These are phyloP conservation scores for Trichophyton rubrum DNA, from an alignment of 2,329 filamentous ascomycete species.

Conservation along the genomic window DNA sequence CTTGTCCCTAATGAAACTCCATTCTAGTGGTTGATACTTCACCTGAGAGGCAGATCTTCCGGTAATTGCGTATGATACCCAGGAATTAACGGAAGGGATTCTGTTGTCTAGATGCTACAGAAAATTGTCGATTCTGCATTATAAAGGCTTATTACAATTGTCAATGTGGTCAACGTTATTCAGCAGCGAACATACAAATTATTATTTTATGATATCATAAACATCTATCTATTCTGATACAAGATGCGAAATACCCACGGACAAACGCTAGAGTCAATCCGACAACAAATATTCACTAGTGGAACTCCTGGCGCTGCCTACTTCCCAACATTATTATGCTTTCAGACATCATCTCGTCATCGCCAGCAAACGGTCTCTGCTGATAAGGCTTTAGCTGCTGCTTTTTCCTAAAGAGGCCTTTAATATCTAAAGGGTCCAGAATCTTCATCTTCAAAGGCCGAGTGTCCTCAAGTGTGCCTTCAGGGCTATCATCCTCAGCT, in stretches of 20 bases:
- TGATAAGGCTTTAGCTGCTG: background rate
- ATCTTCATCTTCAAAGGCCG: constrained; percentile 7
- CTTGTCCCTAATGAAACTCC: background rate
- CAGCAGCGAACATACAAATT: background rate
- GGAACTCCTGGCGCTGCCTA: background rate
- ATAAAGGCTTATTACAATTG: too few species aligned
- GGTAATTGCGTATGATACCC: too few species aligned
- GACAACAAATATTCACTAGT: background rate
- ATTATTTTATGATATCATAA: background rate
- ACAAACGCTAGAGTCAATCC: background rate
- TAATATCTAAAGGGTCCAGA: constrained; percentile 9
- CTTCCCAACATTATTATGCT: background rate
- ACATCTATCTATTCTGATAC: background rate
- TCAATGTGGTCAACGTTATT: background rate
- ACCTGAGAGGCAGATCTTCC: too few species aligned
- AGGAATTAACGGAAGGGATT: too few species aligned
- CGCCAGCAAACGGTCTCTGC: background rate
- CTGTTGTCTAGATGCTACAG: too few species aligned
- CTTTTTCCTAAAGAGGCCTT: constrained; percentile 5
- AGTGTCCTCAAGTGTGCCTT: constrained; percentile 5
- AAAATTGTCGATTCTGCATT: too few species aligned
- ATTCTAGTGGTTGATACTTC: background rate
- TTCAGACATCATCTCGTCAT: constrained; percentile 1
- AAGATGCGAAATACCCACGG: background rate
- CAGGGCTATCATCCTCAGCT: constrained; percentile 5